Percentiles rank a stretch among this genome's conserved stretches.
Evolutionary conservation across 768 basidiomycete species (phyloP).

Genomic region (Mycena olivaceomarginata): DNA sequence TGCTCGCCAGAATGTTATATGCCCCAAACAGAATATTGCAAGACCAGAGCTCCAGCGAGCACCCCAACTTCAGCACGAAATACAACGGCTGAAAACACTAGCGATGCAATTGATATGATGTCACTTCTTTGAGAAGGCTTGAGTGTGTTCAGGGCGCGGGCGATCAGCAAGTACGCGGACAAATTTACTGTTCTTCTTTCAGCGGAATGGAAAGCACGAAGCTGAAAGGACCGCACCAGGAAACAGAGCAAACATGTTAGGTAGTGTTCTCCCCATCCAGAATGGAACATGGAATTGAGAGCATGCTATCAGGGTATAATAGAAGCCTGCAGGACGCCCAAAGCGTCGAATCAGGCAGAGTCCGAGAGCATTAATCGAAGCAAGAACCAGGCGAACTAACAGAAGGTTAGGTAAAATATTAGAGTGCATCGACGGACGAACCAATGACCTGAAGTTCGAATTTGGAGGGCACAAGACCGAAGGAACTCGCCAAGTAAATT

Average conservation of each 20-base stretch:
- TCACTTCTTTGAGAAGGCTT: constrained; percentile 59
- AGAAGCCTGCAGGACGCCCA: constrained; percentile 72
- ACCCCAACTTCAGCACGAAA: constrained; percentile 88
- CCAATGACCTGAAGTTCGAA: constrained; percentile 83
- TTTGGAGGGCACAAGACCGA: constrained; percentile 71
- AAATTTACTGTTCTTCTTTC: constrained; percentile 70
- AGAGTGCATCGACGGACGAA: constrained; percentile 56
- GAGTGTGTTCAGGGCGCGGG: constrained; percentile 62
- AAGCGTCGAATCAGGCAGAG: constrained; percentile 84
- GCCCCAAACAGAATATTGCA: constrained; percentile 69
- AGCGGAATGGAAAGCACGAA: neutral
- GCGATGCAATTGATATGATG: constrained; percentile 69
- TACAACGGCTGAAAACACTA: constrained; percentile 81
- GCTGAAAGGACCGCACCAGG: constrained; percentile 70
- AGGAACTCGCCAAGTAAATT: constrained; percentile 61
- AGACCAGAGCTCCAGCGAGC: constrained; percentile 75
- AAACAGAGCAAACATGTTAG: constrained; percentile 94
- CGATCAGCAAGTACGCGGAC: constrained; percentile 69
- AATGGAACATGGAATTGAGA: constrained; percentile 95
- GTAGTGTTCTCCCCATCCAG: constrained; percentile 95
- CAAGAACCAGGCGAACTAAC: constrained; percentile 85
- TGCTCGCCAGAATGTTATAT: constrained; percentile 64
- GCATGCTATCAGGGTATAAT: constrained; percentile 82
- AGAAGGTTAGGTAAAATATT: constrained; percentile 11
- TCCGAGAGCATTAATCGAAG: constrained; percentile 76